Percentiles rank a stretch among this genome's conserved stretches.
Evolutionary conservation across 768 basidiomycete genomes (phyloP).

Genomic region (Tricholoma flavovirens): DNA sequence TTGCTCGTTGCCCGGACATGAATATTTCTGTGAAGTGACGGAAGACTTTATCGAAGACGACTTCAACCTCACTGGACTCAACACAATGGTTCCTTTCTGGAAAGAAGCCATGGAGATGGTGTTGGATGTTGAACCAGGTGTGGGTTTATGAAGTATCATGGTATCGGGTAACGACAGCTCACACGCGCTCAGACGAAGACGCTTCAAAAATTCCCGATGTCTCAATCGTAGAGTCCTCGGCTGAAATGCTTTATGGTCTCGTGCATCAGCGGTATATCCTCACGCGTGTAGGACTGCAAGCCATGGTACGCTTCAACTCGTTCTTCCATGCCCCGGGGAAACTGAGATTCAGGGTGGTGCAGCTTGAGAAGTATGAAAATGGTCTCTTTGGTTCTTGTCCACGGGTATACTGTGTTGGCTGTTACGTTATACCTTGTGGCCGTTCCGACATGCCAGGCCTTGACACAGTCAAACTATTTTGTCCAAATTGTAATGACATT

Average conservation of each 20-base stretch:
- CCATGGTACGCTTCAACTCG: conserved; percentile 64
- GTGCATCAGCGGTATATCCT: conserved; percentile 98
- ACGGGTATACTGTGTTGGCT: conserved; percentile 86
- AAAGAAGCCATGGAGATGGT: conserved; percentile 99
- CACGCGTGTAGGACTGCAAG: conserved; percentile 87
- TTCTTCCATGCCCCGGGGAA: conserved; percentile 6
- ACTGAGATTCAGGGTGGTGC: conserved; percentile 12
- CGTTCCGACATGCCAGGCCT: conserved; percentile 92
- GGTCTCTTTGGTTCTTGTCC: conserved; percentile 92
- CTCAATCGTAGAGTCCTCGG: conserved; percentile 95
- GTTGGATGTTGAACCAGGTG: conserved; percentile 97
- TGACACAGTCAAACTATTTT: conserved; percentile 97
- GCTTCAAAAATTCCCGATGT: conserved; percentile 95
- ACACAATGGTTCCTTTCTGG: conserved; percentile 97
- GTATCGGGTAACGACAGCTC: conserved; percentile 1
- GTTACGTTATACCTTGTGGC: conserved; percentile 91
- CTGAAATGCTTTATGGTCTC: conserved; percentile 94
- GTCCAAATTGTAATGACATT: conserved; percentile 97
- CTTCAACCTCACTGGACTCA: conserved; percentile 96
- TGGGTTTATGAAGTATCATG: conserved; percentile 19
- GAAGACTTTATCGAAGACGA: conserved; percentile 99
- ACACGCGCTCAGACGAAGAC: conserved; percentile 65
- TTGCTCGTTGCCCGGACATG: conserved; percentile 90
- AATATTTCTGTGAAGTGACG: conserved; percentile 97
- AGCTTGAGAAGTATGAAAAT: conserved; percentile 96